Evolutionary conservation across 331 rosid genomes (phyloP).

Genomic region (Pyrus hybrid): DNA sequence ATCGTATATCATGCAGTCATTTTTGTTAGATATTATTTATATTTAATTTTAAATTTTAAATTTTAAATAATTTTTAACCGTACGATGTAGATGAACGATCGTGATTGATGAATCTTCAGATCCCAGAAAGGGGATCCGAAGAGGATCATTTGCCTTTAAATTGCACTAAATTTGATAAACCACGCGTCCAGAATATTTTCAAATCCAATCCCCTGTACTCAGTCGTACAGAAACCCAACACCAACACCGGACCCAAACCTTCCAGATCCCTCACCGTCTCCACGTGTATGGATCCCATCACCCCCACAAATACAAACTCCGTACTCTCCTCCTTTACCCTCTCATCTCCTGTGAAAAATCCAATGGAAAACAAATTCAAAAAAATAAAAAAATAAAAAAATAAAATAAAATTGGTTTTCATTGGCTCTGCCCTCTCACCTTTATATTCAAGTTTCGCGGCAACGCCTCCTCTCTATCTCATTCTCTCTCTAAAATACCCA

Average conservation of each 20-base stretch:
- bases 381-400: neutral
- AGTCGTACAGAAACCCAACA: neutral
- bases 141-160: no score
- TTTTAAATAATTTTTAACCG: no score
- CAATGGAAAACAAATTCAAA: slow-evolving; percentile 5
- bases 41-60: no score
- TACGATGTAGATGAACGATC: no score
- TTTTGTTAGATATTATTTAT: no score
- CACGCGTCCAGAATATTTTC: neutral
- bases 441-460: slow-evolving; percentile 86
- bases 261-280: neutral
- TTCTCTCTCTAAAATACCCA: neutral
- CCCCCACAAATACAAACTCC: slow-evolving; percentile 5
- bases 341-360: slow-evolving; percentile 15
- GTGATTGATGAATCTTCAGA: no score
- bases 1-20: no score
- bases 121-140: no score
- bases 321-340: slow-evolving; percentile 37
- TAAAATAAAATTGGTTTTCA: neutral
- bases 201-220: slow-evolving; percentile 22
- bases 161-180: neutral
- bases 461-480: slow-evolving; percentile 22
- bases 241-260: neutral
- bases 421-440: slow-evolving; percentile 17
- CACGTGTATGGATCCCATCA: slow-evolving; percentile 19